These are phyloP conservation scores for Gautieria morchelliformis DNA, from an alignment of 768 basidiomycete genomes.

Conservation along the genomic window DNA sequence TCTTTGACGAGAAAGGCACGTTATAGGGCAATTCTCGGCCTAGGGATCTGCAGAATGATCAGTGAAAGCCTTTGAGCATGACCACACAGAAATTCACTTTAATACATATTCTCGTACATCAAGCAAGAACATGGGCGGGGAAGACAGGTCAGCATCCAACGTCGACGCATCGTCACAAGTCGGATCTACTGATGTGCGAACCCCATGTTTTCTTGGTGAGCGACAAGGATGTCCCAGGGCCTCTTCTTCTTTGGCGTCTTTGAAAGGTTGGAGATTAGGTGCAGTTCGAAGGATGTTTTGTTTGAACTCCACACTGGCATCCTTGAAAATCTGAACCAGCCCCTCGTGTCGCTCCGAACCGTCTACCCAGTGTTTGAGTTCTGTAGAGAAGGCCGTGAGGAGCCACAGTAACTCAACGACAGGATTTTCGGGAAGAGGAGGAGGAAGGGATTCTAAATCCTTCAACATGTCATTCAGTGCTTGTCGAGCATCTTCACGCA, in stretches of 20 bases:
- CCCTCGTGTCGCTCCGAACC: not conserved
- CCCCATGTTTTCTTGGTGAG: too few species aligned
- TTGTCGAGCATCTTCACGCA: not conserved
- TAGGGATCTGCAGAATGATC: not conserved
- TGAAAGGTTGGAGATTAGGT: not conserved
- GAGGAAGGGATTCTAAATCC: not conserved
- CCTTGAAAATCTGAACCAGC: not conserved
- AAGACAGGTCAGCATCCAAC: not conserved
- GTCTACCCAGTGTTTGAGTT: not conserved
- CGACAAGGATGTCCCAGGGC: not conserved
- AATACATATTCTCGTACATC: not conserved
- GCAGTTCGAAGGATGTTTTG: not conserved
- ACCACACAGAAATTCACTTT: not conserved
- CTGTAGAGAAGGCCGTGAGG: not conserved
- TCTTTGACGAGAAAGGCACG: not conserved
- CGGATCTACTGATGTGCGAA: not conserved
- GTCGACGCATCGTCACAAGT: not conserved
- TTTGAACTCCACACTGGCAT: not conserved
- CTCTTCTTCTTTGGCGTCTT: not conserved
- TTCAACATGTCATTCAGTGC: not conserved
- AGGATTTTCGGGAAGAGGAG: not conserved
- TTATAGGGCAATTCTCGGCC: not conserved
- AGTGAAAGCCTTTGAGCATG: not conserved
- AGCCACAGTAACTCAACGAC: not conserved
- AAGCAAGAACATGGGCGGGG: not conserved